Evolutionary conservation across 495 filamentous ascomycete species (phyloP), one percentile per base, ranked within the genome.

Genomic region (Clohesyomyces aquaticus): DNA sequence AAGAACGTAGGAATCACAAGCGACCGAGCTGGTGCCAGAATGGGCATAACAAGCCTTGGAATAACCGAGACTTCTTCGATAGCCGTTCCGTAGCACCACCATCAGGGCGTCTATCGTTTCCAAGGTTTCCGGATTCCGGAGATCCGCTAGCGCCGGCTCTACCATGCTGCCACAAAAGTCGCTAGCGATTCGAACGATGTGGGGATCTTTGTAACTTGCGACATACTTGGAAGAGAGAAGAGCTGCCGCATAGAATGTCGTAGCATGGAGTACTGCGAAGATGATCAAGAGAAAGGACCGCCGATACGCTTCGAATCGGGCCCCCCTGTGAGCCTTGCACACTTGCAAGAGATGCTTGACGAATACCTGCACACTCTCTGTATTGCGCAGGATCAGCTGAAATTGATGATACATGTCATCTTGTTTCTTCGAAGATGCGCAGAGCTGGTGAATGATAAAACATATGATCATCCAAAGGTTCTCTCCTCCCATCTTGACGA

Each of bases 341-440:
- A 58, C 35, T 28, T 50, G 57, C 2, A 51, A 2, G 0, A 64
- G 18, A 1, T 46, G 42, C 61, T 29, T 43, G 19, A 58, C 22
- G 28, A 58, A 64, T 1, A 9, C 48, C 10, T 23, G 25, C 28
- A 29, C 46, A 18, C 3, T 2, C 12, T 55, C 63, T n/a, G 55
- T 27, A 26, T 61, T 67, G 35, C 64, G 64, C 6, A 61, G 23
- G 9, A 67, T 25, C 25, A 67, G 26, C 19, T 67, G 63, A 14
- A 35, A 25, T 21, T 65, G 63, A 29, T 64, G 54, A 26, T 59
- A 53, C 16, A 65, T 43, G 38, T 65, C 59, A 26, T 57, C 55
- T 16, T 57, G 49, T 6, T 1, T 4, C 4, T 12, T 18, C 3
- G 38, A 23, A 9, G 64, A 53, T 0, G 64, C 49, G 6, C 32